Conservation (phyloP, 148 eudicot genomes). For the Heliamphora exappendiculata region DNA sequence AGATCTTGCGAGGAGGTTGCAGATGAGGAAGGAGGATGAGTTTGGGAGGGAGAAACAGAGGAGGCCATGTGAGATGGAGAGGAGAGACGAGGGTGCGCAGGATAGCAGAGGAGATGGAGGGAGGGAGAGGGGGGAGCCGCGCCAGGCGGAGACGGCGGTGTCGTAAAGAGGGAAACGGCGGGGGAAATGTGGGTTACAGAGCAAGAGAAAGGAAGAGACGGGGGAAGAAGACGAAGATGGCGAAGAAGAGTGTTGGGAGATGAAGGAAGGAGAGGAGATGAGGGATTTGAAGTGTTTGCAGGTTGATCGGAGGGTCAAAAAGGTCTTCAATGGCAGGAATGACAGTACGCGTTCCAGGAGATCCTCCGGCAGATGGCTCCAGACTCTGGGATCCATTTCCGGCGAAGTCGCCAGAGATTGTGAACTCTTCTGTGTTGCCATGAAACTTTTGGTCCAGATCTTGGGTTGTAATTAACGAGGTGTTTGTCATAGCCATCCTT, state of each 20-base stretch:
- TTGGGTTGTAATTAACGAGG: too few relatives aligned
- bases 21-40: slow-evolving; percentile 40
- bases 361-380: slow-evolving; percentile 54
- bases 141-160: slow-evolving; percentile 37
- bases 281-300: slow-evolving; percentile 56
- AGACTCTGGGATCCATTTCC: slow-evolving; percentile 52
- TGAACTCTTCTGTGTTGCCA: neutral
- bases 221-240: slow-evolving; percentile 27
- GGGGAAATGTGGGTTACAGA: slow-evolving; percentile 52
- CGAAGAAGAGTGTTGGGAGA: slow-evolving; percentile 30
- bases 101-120: slow-evolving; percentile 16
- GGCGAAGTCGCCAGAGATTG: slow-evolving; percentile 13
- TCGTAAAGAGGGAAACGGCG: slow-evolving; percentile 40
- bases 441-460: too few relatives aligned
- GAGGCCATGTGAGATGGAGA: slow-evolving; percentile 43
- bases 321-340: slow-evolving; percentile 44
- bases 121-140: slow-evolving; percentile 20
- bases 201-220: slow-evolving; percentile 45
- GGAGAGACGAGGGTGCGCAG: slow-evolving; percentile 23
- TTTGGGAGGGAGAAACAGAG: slow-evolving; percentile 48
- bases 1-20: slow-evolving; percentile 35
- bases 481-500: too few relatives aligned
- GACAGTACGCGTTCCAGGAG: slow-evolving; percentile 52
- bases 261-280: slow-evolving; percentile 39
- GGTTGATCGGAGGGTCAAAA: slow-evolving; percentile 48